Evolutionary conservation across 805 yeast species (phyloP).

Genomic region (Groenewaldozyma salmanticensis): DNA sequence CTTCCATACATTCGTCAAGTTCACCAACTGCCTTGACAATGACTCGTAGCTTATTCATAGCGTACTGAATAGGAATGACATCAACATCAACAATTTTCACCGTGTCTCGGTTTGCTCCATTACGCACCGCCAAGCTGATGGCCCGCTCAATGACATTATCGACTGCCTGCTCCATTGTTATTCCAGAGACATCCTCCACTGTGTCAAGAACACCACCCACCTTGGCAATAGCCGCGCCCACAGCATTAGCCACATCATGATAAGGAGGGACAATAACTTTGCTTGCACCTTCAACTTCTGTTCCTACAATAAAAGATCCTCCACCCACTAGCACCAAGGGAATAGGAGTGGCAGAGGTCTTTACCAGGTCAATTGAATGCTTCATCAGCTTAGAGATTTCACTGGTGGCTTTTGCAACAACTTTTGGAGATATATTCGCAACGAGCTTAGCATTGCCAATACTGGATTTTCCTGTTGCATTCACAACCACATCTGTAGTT

Average conservation of each 20-base stretch:
- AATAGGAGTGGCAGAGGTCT: constrained; percentile 35
- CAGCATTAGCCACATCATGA: constrained; percentile 39
- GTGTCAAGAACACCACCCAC: constrained; percentile 26
- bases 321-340: constrained; percentile 41
- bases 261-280: constrained; percentile 34
- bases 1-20: constrained; percentile 27
- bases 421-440: constrained; percentile 9
- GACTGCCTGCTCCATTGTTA: constrained; percentile 16
- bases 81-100: constrained; percentile 23
- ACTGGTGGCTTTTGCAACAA: constrained; percentile 1
- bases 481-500: constrained; percentile 31
- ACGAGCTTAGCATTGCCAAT: constrained; percentile 13
- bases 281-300: constrained; percentile 32
- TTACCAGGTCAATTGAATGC: constrained; percentile 35
- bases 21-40: constrained; percentile 31
- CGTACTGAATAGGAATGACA: constrained; percentile 28
- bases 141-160: constrained; percentile 17
- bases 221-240: constrained; percentile 41
- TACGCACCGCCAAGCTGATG: constrained; percentile 15
- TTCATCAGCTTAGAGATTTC: constrained; percentile 29
- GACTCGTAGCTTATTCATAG: constrained; percentile 14
- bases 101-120: constrained; percentile 23
- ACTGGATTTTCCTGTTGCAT: constrained; percentile 6
- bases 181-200: constrained; percentile 12
- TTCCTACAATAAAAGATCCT: constrained; percentile 37